Conservation (phyloP, 305 asterid genomes). For the Caryopteris hybrid region DNA sequence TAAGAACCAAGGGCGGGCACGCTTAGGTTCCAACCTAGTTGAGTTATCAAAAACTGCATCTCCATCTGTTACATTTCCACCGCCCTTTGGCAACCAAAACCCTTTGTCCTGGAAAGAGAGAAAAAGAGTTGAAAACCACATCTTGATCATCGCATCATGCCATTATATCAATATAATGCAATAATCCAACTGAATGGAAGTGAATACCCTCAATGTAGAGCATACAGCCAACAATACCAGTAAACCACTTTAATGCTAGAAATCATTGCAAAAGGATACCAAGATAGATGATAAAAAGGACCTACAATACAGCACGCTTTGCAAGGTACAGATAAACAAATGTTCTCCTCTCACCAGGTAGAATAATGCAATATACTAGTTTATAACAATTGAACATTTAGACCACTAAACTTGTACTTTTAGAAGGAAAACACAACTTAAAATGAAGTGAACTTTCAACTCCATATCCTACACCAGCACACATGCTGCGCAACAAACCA, state of each 20-base stretch:
- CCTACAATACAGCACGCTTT: neutral
- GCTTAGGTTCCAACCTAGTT: conserved; percentile 58
- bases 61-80: conserved; percentile 49
- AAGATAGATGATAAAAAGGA: neutral
- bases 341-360: neutral
- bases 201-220: neutral
- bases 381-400: neutral
- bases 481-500: conserved; percentile 11
- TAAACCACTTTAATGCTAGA: neutral
- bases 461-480: neutral
- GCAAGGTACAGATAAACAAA: neutral
- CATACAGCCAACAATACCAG: neutral
- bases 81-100: conserved; percentile 71
- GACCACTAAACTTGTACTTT: neutral
- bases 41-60: conserved; percentile 63
- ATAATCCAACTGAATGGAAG: neutral
- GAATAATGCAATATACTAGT: neutral
- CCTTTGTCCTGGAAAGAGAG: conserved; percentile 63
- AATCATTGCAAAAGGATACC: neutral
- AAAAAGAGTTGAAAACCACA: conserved; percentile 1
- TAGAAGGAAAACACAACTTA: no score
- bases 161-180: neutral
- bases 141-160: neutral
- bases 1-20: conserved; percentile 60
- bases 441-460: neutral